These are phyloP conservation scores for Eimeria praecox DNA, from an alignment of 169 alveolate genomes.

Conservation along the genomic window DNA sequence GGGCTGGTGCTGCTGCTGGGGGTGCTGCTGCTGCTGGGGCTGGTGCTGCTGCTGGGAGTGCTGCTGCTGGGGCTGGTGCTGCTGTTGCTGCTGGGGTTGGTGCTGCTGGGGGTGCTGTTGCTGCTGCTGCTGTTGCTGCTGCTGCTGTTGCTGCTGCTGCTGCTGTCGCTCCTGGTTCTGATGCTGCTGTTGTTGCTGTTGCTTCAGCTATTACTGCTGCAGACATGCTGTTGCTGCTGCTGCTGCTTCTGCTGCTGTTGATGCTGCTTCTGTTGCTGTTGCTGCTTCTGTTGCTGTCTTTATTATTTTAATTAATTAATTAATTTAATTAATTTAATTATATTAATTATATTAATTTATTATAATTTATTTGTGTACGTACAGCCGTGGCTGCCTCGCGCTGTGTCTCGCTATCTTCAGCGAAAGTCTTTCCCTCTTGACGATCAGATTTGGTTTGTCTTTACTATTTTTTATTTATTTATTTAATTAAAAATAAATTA, in stretches of 20 bases:
- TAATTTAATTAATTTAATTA: too few relatives aligned
- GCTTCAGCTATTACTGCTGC: not conserved
- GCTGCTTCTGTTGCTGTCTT: not conserved
- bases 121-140: not conserved
- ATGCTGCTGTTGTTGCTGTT: too few relatives aligned
- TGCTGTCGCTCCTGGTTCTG: too few relatives aligned
- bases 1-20: not conserved
- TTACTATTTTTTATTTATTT: not conserved
- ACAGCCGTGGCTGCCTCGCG: slow-evolving; percentile 81
- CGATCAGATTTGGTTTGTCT: slow-evolving; percentile 67
- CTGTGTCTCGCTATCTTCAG: slow-evolving; percentile 70
- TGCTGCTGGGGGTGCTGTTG: not conserved
- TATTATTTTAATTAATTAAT: too few relatives aligned
- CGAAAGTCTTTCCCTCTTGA: slow-evolving; percentile 47
- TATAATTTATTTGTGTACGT: too few relatives aligned
- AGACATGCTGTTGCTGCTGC: not conserved
- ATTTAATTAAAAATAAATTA: not conserved
- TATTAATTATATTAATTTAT: too few relatives aligned
- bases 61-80: too few relatives aligned
- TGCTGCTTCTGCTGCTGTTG: not conserved
- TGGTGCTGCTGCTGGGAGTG: too few relatives aligned
- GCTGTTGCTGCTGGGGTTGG: too few relatives aligned
- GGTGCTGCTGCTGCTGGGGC: not conserved
- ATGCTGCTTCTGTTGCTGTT: not conserved
- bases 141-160: not conserved